These are phyloP conservation scores for Juglanconis oblonga DNA, from an alignment of 2,329 filamentous ascomycete genomes.

Conservation along the genomic window DNA sequence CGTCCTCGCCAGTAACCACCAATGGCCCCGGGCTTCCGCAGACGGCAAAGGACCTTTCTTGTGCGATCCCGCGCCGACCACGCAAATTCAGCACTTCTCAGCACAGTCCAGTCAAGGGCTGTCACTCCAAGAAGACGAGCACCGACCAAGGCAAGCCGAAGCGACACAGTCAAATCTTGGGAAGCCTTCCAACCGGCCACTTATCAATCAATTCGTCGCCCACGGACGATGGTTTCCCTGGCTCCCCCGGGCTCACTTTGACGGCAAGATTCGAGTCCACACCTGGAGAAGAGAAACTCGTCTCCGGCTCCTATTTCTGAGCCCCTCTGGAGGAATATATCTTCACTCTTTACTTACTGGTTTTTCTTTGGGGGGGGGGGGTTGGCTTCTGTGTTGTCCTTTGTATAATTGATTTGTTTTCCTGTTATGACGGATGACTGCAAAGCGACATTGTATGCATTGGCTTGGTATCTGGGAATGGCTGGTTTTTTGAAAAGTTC, in stretches of 20 bases:
- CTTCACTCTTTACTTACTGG: neutral
- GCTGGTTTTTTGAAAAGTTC: constrained; percentile 3
- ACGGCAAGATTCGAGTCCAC: constrained; percentile 18
- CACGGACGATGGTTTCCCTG: constrained; percentile 5
- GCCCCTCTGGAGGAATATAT: neutral
- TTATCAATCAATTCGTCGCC: constrained; percentile 3
- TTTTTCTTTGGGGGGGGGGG: no score
- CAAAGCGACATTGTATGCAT: neutral
- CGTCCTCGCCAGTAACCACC: constrained; percentile 10
- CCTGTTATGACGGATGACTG: neutral
- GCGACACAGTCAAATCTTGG: constrained; percentile 16
- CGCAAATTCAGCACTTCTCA: constrained; percentile 19
- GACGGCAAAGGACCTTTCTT: constrained; percentile 7
- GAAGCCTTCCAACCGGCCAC: constrained; percentile 13
- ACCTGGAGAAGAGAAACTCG: constrained; percentile 11
- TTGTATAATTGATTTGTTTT: neutral
- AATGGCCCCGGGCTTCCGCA: constrained; percentile 5
- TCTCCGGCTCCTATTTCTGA: constrained; percentile 16
- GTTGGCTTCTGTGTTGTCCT: neutral
- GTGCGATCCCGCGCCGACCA: constrained; percentile 2
- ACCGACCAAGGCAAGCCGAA: constrained; percentile 12
- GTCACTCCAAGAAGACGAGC: constrained; percentile 13
- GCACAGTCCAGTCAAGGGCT: constrained; percentile 14
- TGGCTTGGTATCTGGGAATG: neutral
- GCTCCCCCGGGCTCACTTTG: constrained; percentile 12